These are phyloP conservation scores for Hamigera avellanea DNA, from an alignment of 495 filamentous ascomycete genomes.

Conservation along the genomic window DNA sequence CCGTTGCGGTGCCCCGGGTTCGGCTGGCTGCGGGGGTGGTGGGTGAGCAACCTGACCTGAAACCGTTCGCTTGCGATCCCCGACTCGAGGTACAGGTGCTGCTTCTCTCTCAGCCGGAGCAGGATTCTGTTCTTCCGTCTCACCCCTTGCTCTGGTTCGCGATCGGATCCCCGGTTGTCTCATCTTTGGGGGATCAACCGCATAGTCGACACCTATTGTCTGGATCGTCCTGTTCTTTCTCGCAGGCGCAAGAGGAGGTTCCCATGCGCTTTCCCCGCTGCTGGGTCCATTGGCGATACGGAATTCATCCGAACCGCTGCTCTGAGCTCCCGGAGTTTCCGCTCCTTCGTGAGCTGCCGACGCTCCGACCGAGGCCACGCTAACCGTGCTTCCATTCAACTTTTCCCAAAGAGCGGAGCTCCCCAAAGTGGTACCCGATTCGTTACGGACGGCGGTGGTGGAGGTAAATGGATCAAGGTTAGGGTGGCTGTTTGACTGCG, in stretches of 20 bases:
- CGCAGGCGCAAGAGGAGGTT: constrained; percentile 58
- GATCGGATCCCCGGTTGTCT: constrained; percentile 40
- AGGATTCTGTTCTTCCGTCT: constrained; percentile 35
- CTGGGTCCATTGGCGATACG: constrained; percentile 24
- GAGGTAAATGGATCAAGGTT: constrained; percentile 36
- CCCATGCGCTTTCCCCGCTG: constrained; percentile 24
- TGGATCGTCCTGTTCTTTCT: constrained; percentile 51
- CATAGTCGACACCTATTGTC: constrained; percentile 34
- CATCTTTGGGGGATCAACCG: constrained; percentile 53
- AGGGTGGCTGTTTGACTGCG: constrained; percentile 31
- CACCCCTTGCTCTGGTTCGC: constrained; percentile 36
- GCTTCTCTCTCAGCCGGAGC: constrained; percentile 22
- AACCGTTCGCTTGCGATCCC: constrained; percentile 71
- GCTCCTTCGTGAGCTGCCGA: constrained; percentile 26
- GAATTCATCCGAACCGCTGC: constrained; percentile 32
- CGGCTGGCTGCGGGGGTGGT: constrained; percentile 35
- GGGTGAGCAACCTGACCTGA: constrained; percentile 68
- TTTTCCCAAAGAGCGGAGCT: constrained; percentile 47
- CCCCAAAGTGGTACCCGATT: constrained; percentile 29
- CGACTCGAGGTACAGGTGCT: constrained; percentile 20
- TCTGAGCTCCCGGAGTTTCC: constrained; percentile 32
- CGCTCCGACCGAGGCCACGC: constrained; percentile 18
- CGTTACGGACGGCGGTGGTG: constrained; percentile 25
- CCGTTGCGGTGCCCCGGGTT: constrained; percentile 60
- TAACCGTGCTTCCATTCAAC: constrained; percentile 37